Conservation (phyloP, 805 yeast genomes). For the Suhomyces vadensis region DNA sequence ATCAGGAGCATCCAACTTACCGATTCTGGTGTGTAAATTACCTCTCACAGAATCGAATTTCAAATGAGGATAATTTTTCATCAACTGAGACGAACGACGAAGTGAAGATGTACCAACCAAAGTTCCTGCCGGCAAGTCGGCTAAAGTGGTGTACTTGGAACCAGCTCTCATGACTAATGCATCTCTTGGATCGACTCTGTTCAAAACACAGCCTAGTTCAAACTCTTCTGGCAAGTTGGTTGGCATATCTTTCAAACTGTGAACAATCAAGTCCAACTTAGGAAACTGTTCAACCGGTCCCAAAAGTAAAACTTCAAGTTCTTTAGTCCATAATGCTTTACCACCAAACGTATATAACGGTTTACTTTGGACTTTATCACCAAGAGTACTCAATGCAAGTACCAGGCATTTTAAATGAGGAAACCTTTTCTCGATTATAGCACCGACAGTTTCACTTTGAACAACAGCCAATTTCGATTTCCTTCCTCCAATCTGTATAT, state of each 20-base stretch:
- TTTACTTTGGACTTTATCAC: conserved; percentile 81
- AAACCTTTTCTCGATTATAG: conserved; percentile 54
- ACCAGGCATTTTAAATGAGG: conserved; percentile 74
- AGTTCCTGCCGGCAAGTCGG: conserved; percentile 80
- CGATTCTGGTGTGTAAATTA: conserved; percentile 68
- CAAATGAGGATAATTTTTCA: conserved; percentile 74
- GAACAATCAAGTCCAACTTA: conserved; percentile 85
- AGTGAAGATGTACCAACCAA: conserved; percentile 94
- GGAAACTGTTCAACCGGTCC: conserved; percentile 61
- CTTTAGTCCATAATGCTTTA: conserved; percentile 94
- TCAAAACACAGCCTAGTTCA: conserved; percentile 80
- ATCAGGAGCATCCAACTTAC: conserved; percentile 73
- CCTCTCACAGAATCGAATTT: conserved; percentile 87
- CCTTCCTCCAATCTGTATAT: conserved; percentile 77
- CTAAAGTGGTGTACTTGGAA: conserved; percentile 61
- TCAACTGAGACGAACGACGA: conserved; percentile 88
- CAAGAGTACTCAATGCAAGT: conserved; percentile 79
- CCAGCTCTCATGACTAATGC: conserved; percentile 75
- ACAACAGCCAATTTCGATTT: conserved; percentile 83
- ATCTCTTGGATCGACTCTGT: conserved; percentile 92
- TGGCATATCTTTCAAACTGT: conserved; percentile 91
- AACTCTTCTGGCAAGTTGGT: conserved; percentile 88
- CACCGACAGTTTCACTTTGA: conserved; percentile 77
- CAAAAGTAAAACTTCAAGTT: conserved; percentile 76
- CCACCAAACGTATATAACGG: conserved; percentile 96